Conservation (phyloP, 768 basidiomycete species). For the Astraeus odoratus region DNA sequence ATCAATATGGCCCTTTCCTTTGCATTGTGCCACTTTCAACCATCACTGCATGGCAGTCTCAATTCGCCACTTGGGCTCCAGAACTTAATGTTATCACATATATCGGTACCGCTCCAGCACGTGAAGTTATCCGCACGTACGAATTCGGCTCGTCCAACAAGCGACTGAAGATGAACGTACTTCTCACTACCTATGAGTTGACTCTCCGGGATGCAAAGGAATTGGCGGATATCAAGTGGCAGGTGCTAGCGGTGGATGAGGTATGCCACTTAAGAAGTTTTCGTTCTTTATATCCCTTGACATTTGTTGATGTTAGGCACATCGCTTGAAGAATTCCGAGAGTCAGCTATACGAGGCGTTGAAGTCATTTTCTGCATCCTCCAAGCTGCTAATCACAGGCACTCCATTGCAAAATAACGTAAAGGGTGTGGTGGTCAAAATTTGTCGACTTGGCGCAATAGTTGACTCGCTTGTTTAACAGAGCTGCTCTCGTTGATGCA, state of each 20-base stretch:
- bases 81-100: constrained; percentile 96
- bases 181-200: constrained; percentile 95
- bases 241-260: constrained; percentile 93
- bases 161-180: constrained; percentile 93
- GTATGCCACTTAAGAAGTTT: constrained; percentile 32
- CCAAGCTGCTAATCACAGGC: constrained; percentile 94
- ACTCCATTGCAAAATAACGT: constrained; percentile 99
- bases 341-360: constrained; percentile 95
- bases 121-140: constrained; percentile 85
- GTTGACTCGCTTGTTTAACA: constrained; percentile 26
- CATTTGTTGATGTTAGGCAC: constrained; percentile 50
- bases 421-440: constrained; percentile 55
- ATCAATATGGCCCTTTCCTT: constrained; percentile 94
- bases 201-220: constrained; percentile 86
- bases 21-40: constrained; percentile 98
- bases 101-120: constrained; percentile 81
- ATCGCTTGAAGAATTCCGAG: constrained; percentile 97
- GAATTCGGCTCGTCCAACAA: constrained; percentile 89
- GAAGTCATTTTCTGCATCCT: constrained; percentile 79
- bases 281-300: constrained; percentile 10
- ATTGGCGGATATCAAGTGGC: constrained; percentile 94
- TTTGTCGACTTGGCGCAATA: constrained; percentile 1
- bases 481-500: constrained; percentile 97
- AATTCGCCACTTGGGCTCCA: constrained; percentile 92
- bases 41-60: constrained; percentile 96